Conservation (phyloP, 768 basidiomycete genomes). For the Baorangia bicolor region DNA sequence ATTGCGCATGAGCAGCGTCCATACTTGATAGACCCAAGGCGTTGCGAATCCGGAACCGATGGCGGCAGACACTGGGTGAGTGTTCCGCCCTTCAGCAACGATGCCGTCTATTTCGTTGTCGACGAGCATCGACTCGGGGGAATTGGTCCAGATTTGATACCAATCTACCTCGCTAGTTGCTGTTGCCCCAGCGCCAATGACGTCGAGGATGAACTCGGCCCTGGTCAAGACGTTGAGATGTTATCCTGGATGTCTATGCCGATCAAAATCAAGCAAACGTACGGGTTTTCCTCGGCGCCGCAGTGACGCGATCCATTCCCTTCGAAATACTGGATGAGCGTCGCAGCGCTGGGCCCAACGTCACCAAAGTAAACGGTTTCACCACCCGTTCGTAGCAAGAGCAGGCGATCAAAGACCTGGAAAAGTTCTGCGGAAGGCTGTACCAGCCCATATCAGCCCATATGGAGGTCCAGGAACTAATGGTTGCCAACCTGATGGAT, state of each 20-base stretch:
- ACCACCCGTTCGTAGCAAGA: slow-evolving; percentile 78
- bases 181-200: slow-evolving; percentile 73
- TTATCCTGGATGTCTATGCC: slow-evolving; percentile 46
- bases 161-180: slow-evolving; percentile 55
- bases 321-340: slow-evolving; percentile 77
- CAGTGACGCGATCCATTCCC: slow-evolving; percentile 64
- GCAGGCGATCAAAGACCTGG: slow-evolving; percentile 73
- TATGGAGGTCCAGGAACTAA: no score
- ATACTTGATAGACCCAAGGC: slow-evolving; percentile 49
- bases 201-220: slow-evolving; percentile 66
- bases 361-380: slow-evolving; percentile 68
- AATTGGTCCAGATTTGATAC: slow-evolving; percentile 58
- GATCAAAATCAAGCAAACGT: slow-evolving; percentile 32
- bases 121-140: slow-evolving; percentile 41
- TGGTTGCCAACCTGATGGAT: slow-evolving; percentile 38
- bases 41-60: slow-evolving; percentile 51
- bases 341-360: slow-evolving; percentile 58
- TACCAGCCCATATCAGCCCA: slow-evolving; percentile 22
- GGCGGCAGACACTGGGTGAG: slow-evolving; percentile 36
- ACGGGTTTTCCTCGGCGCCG: slow-evolving; percentile 66
- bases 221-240: slow-evolving; percentile 31
- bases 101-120: slow-evolving; percentile 46
- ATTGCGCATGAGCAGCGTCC: slow-evolving; percentile 45
- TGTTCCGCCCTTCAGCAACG: slow-evolving; percentile 46
- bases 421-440: slow-evolving; percentile 81